A percentile compares a stretch with the other conserved stretches of the same genome.
These are phyloP conservation scores for Flaveria trinervia DNA, from an alignment of 129 eudicot genomes.

Conservation along the genomic window DNA sequence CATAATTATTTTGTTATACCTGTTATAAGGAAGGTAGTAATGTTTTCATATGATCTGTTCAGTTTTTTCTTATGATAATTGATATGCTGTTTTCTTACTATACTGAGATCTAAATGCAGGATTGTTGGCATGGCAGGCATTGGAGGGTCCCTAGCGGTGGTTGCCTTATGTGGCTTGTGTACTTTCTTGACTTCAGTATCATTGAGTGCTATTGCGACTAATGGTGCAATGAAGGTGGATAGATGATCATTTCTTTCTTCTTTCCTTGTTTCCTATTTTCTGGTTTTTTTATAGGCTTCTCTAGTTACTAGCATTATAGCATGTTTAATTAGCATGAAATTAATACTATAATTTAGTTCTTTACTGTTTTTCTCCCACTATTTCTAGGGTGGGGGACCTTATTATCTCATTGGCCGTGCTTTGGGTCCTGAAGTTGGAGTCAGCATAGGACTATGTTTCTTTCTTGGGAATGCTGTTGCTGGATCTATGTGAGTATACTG, in stretches of 20 bases:
- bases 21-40: background rate
- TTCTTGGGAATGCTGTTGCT: slow-evolving; percentile 96
- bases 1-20: slow-evolving; percentile 4
- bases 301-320: slow-evolving; percentile 1
- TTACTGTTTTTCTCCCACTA: slow-evolving; percentile 26
- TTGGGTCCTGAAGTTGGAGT: slow-evolving; percentile 99
- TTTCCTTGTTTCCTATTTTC: slow-evolving; percentile 22
- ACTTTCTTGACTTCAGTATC: slow-evolving; percentile 94
- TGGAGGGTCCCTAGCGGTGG: slow-evolving; percentile 76
- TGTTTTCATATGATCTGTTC: background rate
- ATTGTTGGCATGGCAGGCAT: slow-evolving; percentile 99
- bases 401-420: slow-evolving; percentile 99
- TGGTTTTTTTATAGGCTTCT: background rate
- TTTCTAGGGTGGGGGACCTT: slow-evolving; percentile 94
- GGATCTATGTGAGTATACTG: slow-evolving; percentile 87
- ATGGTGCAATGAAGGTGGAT: slow-evolving; percentile 99
- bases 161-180: slow-evolving; percentile 88
- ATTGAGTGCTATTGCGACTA: slow-evolving; percentile 96
- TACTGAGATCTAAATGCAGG: slow-evolving; percentile 53
- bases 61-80: background rate
- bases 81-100: slow-evolving; percentile 26
- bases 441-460: slow-evolving; percentile 98
- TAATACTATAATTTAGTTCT: slow-evolving; percentile 7
- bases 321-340: slow-evolving; percentile 17
- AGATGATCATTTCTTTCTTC: slow-evolving; percentile 13